Conservation (phyloP, 352 stramenopile genomes). For the Globisporangium abappressorium region DNA sequence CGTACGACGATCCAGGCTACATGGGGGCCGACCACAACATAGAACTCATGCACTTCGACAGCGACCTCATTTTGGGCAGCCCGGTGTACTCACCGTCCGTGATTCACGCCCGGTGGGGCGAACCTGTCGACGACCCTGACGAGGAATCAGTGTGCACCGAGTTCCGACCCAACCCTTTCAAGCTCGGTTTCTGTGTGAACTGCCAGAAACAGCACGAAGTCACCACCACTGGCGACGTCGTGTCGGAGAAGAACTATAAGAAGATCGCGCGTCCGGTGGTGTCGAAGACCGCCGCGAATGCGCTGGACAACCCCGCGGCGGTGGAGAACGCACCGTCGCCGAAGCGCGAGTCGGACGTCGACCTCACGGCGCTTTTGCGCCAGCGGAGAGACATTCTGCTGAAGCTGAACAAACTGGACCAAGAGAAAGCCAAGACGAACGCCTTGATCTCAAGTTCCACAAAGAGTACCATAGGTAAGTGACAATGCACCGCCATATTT, state of each 20-base stretch:
- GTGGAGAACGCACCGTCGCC: conserved; percentile 42
- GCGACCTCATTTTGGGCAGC: conserved; percentile 74
- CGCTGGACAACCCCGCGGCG: conserved; percentile 72
- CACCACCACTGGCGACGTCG: conserved; percentile 61
- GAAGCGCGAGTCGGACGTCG: conserved; percentile 77
- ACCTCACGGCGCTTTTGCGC: conserved; percentile 63
- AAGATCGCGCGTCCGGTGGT: conserved; percentile 72
- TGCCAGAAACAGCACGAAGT: conserved; percentile 89
- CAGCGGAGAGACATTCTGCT: conserved; percentile 79
- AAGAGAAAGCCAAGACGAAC: conserved; percentile 50
- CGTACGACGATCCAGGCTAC: conserved; percentile 79
- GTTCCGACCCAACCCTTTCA: conserved; percentile 82
- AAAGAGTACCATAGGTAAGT: conserved; percentile 46
- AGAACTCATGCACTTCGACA: conserved; percentile 69
- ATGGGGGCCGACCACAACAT: conserved; percentile 41
- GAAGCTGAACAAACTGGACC: conserved; percentile 58
- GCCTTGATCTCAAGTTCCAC: conserved; percentile 23
- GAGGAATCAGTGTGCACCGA: conserved; percentile 79
- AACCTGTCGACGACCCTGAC: conserved; percentile 78
- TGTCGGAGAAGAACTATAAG: conserved; percentile 77
- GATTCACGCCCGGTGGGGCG: conserved; percentile 84
- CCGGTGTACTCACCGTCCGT: conserved; percentile 72
- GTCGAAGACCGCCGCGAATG: conserved; percentile 71
- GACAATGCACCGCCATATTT: conserved; percentile 1
- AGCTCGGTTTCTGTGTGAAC: conserved; percentile 87